A percentile compares a stretch with the other conserved stretches of the same genome.
Evolutionary conservation across 2,329 filamentous ascomycete genomes (phyloP).

Genomic region (Penicillium sp.): DNA sequence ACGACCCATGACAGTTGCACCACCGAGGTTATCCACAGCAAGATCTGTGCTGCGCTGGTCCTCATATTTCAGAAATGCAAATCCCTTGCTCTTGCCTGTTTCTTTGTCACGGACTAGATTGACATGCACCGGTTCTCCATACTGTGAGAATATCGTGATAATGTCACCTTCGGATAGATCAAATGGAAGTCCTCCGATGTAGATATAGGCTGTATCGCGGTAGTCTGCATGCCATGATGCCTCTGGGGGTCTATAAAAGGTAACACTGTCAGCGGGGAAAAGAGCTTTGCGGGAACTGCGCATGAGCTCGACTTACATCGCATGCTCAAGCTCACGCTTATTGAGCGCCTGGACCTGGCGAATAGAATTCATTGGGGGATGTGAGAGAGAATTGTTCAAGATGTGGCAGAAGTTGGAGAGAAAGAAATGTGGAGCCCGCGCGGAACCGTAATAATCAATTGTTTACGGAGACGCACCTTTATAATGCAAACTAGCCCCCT

Average conservation of each 20-base stretch:
- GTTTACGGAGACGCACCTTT: slow-evolving; percentile 20
- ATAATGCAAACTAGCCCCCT: slow-evolving; percentile 12
- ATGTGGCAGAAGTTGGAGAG: slow-evolving; percentile 10
- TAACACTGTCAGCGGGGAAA: slow-evolving; percentile 9
- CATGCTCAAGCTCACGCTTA: slow-evolving; percentile 87
- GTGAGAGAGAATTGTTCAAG: slow-evolving; percentile 5
- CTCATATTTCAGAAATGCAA: slow-evolving; percentile 96
- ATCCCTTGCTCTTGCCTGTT: slow-evolving; percentile 90
- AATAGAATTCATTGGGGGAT: slow-evolving; percentile 78
- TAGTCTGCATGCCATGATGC: slow-evolving; percentile 98
- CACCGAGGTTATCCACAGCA: slow-evolving; percentile 92
- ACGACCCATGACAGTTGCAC: slow-evolving; percentile 76
- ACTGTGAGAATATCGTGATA: slow-evolving; percentile 95
- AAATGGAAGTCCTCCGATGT: slow-evolving; percentile 90
- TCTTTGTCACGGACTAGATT: slow-evolving; percentile 94
- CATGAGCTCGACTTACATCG: slow-evolving; percentile 58
- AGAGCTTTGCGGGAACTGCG: background rate
- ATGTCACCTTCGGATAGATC: slow-evolving; percentile 94
- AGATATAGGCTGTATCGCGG: slow-evolving; percentile 92
- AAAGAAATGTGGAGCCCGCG: slow-evolving; percentile 20
- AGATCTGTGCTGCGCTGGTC: slow-evolving; percentile 94
- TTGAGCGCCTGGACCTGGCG: slow-evolving; percentile 90
- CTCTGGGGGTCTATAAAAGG: slow-evolving; percentile 63
- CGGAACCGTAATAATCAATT: slow-evolving; percentile 27
- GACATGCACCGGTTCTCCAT: slow-evolving; percentile 88